These are phyloP conservation scores for Podaxis sp. DNA, from an alignment of 768 basidiomycete species.

Conservation along the genomic window DNA sequence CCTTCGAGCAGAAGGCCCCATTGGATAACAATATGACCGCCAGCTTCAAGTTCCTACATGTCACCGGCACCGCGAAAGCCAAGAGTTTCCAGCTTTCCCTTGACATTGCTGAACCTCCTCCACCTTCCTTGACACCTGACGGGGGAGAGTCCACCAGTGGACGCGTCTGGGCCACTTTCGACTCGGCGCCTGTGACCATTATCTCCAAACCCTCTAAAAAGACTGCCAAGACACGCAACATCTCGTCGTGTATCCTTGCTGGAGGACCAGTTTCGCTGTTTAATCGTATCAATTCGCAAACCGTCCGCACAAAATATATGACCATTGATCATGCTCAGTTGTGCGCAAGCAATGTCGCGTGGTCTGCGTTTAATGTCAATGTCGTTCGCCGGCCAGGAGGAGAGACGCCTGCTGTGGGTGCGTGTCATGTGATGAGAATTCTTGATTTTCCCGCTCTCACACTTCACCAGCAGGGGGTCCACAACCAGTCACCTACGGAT, in stretches of 20 bases:
- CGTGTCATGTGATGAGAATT: conserved; percentile 55
- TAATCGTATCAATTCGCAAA: conserved; percentile 96
- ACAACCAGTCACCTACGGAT: conserved; percentile 89
- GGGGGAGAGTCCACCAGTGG: conserved; percentile 48
- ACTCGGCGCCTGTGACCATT: conserved; percentile 89
- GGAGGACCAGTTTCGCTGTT: conserved; percentile 90
- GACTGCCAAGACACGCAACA: conserved; percentile 92
- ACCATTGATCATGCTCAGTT: conserved; percentile 81
- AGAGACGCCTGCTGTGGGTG: conserved; percentile 56
- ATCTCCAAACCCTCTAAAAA: conserved; percentile 98
- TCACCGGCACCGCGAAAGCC: conserved; percentile 83
- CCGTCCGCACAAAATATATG: conserved; percentile 97
- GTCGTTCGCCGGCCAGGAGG: conserved; percentile 77
- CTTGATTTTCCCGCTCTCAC: conserved; percentile 32
- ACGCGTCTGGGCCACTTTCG: conserved; percentile 87
- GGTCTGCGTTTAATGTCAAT: conserved; percentile 95
- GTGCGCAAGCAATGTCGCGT: conserved; percentile 86
- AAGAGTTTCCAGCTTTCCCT: conserved; percentile 88
- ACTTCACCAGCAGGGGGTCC: conserved; percentile 53
- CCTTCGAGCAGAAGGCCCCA: conserved; percentile 81
- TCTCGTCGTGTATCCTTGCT: conserved; percentile 85
- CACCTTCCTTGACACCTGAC: conserved; percentile 45
- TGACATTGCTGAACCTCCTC: conserved; percentile 77
- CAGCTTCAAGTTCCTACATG: conserved; percentile 90
- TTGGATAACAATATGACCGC: conserved; percentile 83